Percentiles rank a stretch among this genome's conserved stretches.
These are phyloP conservation scores for Haematococcus sp. DNA, from an alignment of 139 green algal species.

Conservation along the genomic window DNA sequence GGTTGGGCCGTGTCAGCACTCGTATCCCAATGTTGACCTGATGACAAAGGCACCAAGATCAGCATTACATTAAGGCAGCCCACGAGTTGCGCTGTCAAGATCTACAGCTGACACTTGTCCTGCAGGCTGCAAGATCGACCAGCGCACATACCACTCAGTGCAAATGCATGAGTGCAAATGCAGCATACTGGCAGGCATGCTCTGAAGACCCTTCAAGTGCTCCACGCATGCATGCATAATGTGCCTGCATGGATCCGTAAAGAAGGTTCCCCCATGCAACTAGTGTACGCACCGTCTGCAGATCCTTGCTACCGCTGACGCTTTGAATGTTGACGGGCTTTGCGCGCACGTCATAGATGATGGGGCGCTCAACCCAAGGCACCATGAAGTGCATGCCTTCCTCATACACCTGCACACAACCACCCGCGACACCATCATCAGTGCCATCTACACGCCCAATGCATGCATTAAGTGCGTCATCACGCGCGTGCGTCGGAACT, in stretches of 20 bases:
- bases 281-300: slow-evolving; percentile 89
- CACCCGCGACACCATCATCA: background rate
- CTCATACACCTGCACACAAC: slow-evolving; percentile 76
- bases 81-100: too few species aligned
- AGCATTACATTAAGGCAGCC: too few species aligned
- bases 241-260: background rate
- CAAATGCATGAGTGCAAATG: too few species aligned
- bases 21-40: slow-evolving; percentile 96
- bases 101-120: too few species aligned
- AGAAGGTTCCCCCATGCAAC: background rate
- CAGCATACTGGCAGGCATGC: background rate
- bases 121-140: too few species aligned
- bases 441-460: background rate
- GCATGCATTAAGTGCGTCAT: background rate
- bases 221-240: background rate
- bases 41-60: background rate
- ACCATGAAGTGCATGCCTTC: slow-evolving; percentile 98
- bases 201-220: too few species aligned
- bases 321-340: slow-evolving; percentile 91
- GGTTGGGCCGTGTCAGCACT: slow-evolving; percentile 91
- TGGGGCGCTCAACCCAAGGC: slow-evolving; percentile 95
- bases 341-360: slow-evolving; percentile 96
- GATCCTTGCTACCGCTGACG: slow-evolving; percentile 87
- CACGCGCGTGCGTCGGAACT: too few species aligned
- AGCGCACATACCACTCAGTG: too few species aligned